phyloP scores from a whole-genome alignment of 2,329 filamentous ascomycete species.

The Mycosphaerelloides madeirae region DNA sequence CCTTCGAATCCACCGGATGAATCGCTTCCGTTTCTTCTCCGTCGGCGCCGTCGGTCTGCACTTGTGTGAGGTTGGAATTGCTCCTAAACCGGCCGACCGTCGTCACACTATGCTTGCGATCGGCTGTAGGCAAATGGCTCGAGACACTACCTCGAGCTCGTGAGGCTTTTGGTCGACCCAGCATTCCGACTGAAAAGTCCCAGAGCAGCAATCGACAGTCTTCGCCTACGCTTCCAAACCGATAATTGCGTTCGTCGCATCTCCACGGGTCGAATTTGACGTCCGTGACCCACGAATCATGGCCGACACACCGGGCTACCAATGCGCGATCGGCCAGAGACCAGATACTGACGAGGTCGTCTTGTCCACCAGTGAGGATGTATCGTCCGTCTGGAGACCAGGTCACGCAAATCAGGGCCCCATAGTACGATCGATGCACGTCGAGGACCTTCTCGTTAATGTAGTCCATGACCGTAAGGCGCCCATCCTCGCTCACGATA shows the following conservation, averaged over 20 bases:
- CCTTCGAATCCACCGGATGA: slow-evolving; percentile 80
- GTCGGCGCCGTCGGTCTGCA: slow-evolving; percentile 26
- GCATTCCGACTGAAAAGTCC: slow-evolving; percentile 97
- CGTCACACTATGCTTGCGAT: slow-evolving; percentile 34
- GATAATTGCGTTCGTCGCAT: slow-evolving; percentile 90
- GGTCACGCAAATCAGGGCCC: slow-evolving; percentile 84
- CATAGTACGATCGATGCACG: slow-evolving; percentile 87
- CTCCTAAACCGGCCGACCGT: slow-evolving; percentile 62
- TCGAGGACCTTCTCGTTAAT: slow-evolving; percentile 83
- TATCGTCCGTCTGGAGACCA: slow-evolving; percentile 98
- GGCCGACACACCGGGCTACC: slow-evolving; percentile 87
- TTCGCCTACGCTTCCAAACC: slow-evolving; percentile 93
- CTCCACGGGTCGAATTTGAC: slow-evolving; percentile 96
- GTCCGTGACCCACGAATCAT: slow-evolving; percentile 90
- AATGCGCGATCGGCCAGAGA: slow-evolving; percentile 76
- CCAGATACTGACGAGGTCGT: slow-evolving; percentile 96
- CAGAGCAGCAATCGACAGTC: slow-evolving; percentile 86
- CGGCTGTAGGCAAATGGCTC: slow-evolving; percentile 48
- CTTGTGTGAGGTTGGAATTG: slow-evolving; percentile 60
- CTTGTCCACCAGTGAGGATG: slow-evolving; percentile 88
- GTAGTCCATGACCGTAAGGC: slow-evolving; percentile 85
- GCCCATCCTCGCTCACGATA: slow-evolving; percentile 86
- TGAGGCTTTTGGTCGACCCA: slow-evolving; percentile 75
- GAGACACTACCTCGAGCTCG: slow-evolving; percentile 53
- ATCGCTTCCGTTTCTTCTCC: slow-evolving; percentile 56